Conservation (phyloP, 202 grass and related monocot species). For the Musa balbisiana region DNA sequence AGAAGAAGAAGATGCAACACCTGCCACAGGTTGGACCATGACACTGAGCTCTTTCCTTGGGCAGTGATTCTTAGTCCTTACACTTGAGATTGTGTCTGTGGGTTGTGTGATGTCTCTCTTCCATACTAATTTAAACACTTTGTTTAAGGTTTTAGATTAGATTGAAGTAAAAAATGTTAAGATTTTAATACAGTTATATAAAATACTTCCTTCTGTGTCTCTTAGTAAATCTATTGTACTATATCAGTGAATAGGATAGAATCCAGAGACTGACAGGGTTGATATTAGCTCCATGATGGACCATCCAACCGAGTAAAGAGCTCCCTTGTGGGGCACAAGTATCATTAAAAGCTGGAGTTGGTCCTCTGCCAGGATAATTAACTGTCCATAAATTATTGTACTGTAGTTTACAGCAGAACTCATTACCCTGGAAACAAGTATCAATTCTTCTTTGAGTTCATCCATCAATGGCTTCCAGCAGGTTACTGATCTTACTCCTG, state of each 20-base stretch:
- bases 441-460: background rate
- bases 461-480: background rate
- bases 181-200: no score
- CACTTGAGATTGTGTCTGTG: no score
- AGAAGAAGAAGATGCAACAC: background rate
- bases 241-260: background rate
- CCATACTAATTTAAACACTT: background rate
- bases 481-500: background rate
- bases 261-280: background rate
- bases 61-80: no score
- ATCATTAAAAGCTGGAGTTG: background rate
- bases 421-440: no score
- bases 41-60: no score
- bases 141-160: no score
- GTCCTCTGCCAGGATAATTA: background rate
- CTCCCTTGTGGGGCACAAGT: background rate
- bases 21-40: background rate
- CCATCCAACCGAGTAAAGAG: conserved; percentile 1
- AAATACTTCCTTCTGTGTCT: no score
- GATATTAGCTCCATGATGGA: background rate
- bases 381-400: background rate
- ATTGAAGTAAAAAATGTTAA: no score
- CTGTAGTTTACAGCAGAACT: background rate
- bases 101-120: background rate
- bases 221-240: background rate